A percentile compares a stretch with the other conserved stretches of the same genome.
Evolutionary conservation across 2,329 filamentous ascomycete species (phyloP).

Genomic region (Paecilomyces sp.): DNA sequence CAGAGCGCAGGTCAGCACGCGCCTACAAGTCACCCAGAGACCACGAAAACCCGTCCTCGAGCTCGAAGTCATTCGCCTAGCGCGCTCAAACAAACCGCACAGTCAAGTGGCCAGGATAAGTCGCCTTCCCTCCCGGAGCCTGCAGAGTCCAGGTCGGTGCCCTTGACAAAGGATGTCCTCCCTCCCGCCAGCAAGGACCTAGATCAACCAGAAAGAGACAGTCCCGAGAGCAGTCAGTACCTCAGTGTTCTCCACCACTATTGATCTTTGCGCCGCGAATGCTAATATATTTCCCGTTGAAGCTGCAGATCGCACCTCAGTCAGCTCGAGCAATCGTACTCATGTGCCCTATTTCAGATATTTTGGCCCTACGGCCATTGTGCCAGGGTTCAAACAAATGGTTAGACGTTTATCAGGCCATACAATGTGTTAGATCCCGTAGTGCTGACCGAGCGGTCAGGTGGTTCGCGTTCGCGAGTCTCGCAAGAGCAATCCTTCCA

Average conservation of each 20-base stretch:
- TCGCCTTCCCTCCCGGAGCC: constrained; percentile 7
- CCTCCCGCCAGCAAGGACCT: constrained; percentile 8
- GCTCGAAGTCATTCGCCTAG: constrained; percentile 22
- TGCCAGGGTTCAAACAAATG: constrained; percentile 90
- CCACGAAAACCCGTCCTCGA: constrained; percentile 9
- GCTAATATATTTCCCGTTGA: not conserved
- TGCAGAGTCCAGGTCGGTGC: constrained; percentile 7
- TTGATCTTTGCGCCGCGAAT: not conserved
- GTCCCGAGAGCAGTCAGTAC: constrained; percentile 31
- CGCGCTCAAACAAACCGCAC: constrained; percentile 6
- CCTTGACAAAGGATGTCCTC: constrained; percentile 6
- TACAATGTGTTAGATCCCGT: not conserved
- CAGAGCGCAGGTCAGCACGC: constrained; percentile 14
- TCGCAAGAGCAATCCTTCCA: constrained; percentile 31
- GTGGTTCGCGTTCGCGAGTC: constrained; percentile 52
- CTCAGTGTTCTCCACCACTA: not conserved
- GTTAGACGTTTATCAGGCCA: constrained; percentile 37
- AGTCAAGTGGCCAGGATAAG: constrained; percentile 5
- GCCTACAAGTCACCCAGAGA: constrained; percentile 12
- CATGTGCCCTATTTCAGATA: constrained; percentile 81
- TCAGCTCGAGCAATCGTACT: constrained; percentile 29
- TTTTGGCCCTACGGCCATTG: constrained; percentile 84
- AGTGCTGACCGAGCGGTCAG: constrained; percentile 27
- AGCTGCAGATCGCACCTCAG: constrained; percentile 27
- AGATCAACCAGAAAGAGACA: constrained; percentile 18